Evolutionary conservation across 2,329 filamentous ascomycete genomes (phyloP).

Genomic region (Botrytis hyacinthi): DNA sequence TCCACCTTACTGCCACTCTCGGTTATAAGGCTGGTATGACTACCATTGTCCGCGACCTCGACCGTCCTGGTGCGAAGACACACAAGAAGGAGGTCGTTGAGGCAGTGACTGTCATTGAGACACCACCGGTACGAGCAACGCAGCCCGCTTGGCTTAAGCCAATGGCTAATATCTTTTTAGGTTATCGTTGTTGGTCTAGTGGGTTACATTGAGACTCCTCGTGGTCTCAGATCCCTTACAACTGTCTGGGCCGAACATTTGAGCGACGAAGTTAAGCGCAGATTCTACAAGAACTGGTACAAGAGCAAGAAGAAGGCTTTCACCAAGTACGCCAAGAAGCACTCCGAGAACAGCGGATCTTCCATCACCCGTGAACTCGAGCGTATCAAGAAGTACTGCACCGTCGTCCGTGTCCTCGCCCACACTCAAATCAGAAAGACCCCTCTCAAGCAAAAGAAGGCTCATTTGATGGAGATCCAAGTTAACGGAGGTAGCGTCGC

Average conservation of each 20-base stretch:
- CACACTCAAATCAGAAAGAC: slow-evolving; percentile 99
- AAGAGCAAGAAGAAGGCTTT: slow-evolving; percentile 99
- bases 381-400: slow-evolving; percentile 99
- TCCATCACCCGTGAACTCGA: slow-evolving; percentile 96
- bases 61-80: slow-evolving; percentile 98
- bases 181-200: slow-evolving; percentile 99
- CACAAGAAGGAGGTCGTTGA: slow-evolving; percentile 99
- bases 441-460: slow-evolving; percentile 99
- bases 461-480: slow-evolving; percentile 99
- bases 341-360: slow-evolving; percentile 87
- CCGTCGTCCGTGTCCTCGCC: slow-evolving; percentile 96
- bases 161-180: slow-evolving; percentile 72
- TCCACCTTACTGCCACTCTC: slow-evolving; percentile 96
- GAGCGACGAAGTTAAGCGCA: slow-evolving; percentile 96
- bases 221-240: slow-evolving; percentile 97
- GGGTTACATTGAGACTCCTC: slow-evolving; percentile 99
- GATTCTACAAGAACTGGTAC: slow-evolving; percentile 99
- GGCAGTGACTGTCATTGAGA: slow-evolving; percentile 84
- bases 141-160: slow-evolving; percentile 75
- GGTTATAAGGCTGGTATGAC: slow-evolving; percentile 99
- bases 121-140: slow-evolving; percentile 90
- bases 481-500: slow-evolving; percentile 94
- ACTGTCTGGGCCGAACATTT: slow-evolving; percentile 99
- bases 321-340: slow-evolving; percentile 99
- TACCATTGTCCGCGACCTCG: slow-evolving; percentile 92